Evolutionary conservation across 257 asterid genomes (phyloP).

Genomic region (Prunella vulgaris): DNA sequence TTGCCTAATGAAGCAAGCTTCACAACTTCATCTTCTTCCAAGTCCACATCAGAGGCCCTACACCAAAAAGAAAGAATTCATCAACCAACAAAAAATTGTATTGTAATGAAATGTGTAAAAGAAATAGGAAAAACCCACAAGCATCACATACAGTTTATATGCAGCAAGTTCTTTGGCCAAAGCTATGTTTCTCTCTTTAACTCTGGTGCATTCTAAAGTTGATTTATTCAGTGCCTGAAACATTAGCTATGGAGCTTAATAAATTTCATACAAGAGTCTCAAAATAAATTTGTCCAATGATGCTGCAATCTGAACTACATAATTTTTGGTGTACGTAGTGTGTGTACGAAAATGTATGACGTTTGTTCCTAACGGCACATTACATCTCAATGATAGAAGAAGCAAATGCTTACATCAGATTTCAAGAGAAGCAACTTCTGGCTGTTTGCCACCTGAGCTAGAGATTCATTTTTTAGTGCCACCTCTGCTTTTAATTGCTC

Average conservation of each 20-base stretch:
- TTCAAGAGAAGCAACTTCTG: slow-evolving; percentile 58
- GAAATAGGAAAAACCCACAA: neutral
- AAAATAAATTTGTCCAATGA: neutral
- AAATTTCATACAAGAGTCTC: too few species aligned
- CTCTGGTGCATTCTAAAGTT: slow-evolving; percentile 51
- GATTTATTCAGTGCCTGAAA: slow-evolving; percentile 65
- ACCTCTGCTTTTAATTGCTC: slow-evolving; percentile 59
- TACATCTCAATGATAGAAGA: slow-evolving; percentile 1
- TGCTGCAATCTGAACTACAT: neutral
- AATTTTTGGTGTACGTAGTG: slow-evolving; percentile 3
- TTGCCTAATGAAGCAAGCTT: slow-evolving; percentile 88
- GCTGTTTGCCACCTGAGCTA: slow-evolving; percentile 37
- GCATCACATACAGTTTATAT: slow-evolving; percentile 60
- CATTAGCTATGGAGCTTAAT: slow-evolving; percentile 19
- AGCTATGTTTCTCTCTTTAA: slow-evolving; percentile 67
- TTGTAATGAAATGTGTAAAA: neutral
- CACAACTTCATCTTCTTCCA: slow-evolving; percentile 73
- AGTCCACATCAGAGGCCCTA: slow-evolving; percentile 72
- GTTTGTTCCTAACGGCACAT: slow-evolving; percentile 6
- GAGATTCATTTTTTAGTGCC: slow-evolving; percentile 53
- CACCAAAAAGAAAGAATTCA: slow-evolving; percentile 17
- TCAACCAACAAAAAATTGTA: neutral
- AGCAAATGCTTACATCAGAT: slow-evolving; percentile 50
- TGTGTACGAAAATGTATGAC: neutral
- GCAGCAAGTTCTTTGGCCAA: slow-evolving; percentile 97